Percentiles rank a stretch among this genome's conserved stretches.
phyloP scores from a whole-genome alignment of 1,284 basidiomycete genomes.

The Lignosus rhinocerotis region DNA sequence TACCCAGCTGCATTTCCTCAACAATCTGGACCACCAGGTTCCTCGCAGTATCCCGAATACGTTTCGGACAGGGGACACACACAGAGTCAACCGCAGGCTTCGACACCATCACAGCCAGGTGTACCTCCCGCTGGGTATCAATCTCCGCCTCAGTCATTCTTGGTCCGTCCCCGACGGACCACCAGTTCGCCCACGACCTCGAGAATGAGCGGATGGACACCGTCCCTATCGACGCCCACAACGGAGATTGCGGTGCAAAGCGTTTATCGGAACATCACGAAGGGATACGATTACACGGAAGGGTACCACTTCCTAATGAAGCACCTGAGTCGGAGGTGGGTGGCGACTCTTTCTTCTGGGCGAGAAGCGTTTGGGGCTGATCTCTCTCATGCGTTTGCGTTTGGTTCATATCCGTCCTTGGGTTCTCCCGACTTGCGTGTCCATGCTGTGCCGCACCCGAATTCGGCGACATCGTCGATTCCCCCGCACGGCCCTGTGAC shows the following conservation, averaged over 20 bases:
- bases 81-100: constrained; percentile 7
- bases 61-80: constrained; percentile 16
- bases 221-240: constrained; percentile 20
- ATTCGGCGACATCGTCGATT: background rate
- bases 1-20: constrained; percentile 12
- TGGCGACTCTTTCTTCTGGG: constrained; percentile 25
- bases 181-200: constrained; percentile 19
- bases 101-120: background rate
- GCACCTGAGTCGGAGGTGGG: constrained; percentile 81
- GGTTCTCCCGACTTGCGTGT: background rate
- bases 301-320: constrained; percentile 95
- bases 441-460: constrained; percentile 1
- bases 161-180: constrained; percentile 17
- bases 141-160: constrained; percentile 17
- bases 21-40: constrained; percentile 10
- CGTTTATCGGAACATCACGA: constrained; percentile 76
- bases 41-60: constrained; percentile 18
- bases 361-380: constrained; percentile 3
- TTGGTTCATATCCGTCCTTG: background rate
- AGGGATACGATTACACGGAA: constrained; percentile 89
- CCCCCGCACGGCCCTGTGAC: background rate
- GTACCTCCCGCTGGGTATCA: background rate
- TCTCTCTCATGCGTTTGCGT: background rate
- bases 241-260: constrained; percentile 45
- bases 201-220: constrained; percentile 22